Evolutionary conservation across 2,329 filamentous ascomycete genomes (phyloP), one percentile per base, ranked within the genome.

Genomic region (Fusarium globosum): DNA sequence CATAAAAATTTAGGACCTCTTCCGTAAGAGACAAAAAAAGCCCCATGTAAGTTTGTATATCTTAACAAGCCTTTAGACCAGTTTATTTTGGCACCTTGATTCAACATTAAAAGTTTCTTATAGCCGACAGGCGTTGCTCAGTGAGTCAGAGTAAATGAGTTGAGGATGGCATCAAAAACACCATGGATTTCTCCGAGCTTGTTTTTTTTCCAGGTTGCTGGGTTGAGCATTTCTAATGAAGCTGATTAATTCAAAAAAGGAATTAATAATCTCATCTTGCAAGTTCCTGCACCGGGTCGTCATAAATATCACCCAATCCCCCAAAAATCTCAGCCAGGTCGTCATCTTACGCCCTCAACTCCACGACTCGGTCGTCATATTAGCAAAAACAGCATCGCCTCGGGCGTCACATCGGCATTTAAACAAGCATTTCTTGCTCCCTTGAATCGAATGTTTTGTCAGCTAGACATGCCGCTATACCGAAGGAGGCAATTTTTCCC

Each of bases 311-410:
- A 45, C 42, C 18, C 15, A 23, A 53, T 33, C 41, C 66, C 43
- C 46, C 23, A 38, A 39, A 41, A 23, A 23, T 38, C 15, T 21
- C 43, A 69, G 52, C 55, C 53, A 18, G 45, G 71, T 42, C 70
- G 66, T 69, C 69, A 72, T 65, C 36, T 57, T 38, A 73, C 53
- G n/a, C 48, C 39, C 52, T 52, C 68, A 71, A 74, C 59, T 65
- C 64, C 64, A 65, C 36, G 55, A 53, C 33, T 15, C 14, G 51
- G 69, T 53, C 59, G 43, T 65, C 69, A 74, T 61, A 39, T 48
- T 30, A 68, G 38, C 51, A 61, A 61, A 60, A 33, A 38, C n/a
- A 41, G 23, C 43, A 63, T 60, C 58, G 42, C 38, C 45, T 43
- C 56, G 55, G 68, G 52, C 67, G 67, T 71, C 71, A 68, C 56